Conservation (phyloP, 495 filamentous ascomycete genomes). For the Penicillium cinerascens region DNA sequence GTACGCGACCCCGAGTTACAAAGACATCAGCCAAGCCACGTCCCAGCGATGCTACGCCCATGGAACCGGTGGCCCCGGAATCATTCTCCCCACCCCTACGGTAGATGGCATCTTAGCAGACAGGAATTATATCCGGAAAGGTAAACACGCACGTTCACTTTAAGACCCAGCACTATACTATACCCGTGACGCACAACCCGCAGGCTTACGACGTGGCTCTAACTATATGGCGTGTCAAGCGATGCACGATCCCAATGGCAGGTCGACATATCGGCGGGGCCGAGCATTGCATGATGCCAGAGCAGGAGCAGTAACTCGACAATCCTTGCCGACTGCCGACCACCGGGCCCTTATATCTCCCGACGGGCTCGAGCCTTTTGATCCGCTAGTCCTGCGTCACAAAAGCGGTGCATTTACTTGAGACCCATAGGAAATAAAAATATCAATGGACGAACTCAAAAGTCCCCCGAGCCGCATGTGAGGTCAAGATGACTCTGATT, state of each 20-base stretch:
- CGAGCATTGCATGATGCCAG: constrained; percentile 2
- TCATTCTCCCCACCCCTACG: neutral
- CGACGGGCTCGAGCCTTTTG: too few species aligned
- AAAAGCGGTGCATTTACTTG: too few species aligned
- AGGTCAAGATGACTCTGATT: neutral
- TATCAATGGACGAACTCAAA: neutral
- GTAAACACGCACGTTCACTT: neutral
- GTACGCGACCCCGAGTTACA: too few species aligned
- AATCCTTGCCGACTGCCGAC: constrained; percentile 7
- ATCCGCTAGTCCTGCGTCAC: neutral
- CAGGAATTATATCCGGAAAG: neutral
- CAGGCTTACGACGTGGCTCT: neutral
- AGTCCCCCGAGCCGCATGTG: constrained; percentile 1
- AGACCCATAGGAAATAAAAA: neutral
- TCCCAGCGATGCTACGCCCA: neutral
- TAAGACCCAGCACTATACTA: neutral
- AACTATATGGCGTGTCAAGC: too few species aligned
- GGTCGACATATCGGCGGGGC: constrained; percentile 2
- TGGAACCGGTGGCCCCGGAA: neutral
- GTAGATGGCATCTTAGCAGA: neutral
- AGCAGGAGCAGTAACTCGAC: neutral
- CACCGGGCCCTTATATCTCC: too few species aligned
- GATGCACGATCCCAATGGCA: neutral
- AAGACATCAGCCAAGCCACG: neutral
- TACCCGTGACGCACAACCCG: neutral